These are phyloP conservation scores for Alnus rubra DNA, from an alignment of 306 rosid genomes.

Conservation along the genomic window DNA sequence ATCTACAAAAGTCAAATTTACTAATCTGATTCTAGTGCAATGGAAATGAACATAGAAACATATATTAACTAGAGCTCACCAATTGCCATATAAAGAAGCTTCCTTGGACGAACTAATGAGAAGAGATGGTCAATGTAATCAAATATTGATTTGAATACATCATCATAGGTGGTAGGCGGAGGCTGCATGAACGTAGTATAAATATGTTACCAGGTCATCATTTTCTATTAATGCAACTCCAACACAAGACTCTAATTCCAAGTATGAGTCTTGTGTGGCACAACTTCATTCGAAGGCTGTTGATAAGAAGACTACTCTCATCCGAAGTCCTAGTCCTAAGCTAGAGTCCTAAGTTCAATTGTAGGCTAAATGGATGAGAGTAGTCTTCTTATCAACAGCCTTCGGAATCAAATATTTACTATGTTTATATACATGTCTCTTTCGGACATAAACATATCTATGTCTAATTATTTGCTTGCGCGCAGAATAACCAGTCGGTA, in stretches of 20 bases:
- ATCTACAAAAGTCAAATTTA: constrained; percentile 44
- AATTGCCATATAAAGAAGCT: constrained; percentile 87
- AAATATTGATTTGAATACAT: constrained; percentile 76
- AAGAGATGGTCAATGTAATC: constrained; percentile 87
- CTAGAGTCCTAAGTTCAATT: no score
- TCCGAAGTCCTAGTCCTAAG: no score
- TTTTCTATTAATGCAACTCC: no score
- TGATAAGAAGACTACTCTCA: no score
- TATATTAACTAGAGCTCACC: constrained; percentile 47
- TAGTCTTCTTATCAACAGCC: no score
- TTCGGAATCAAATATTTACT: no score
- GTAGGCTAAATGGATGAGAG: no score
- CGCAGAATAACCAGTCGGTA: neutral
- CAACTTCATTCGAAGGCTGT: no score
- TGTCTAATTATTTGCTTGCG: neutral
- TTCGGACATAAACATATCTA: neutral
- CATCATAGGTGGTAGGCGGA: constrained; percentile 79
- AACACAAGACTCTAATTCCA: no score
- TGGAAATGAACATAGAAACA: constrained; percentile 11
- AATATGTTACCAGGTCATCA: neutral
- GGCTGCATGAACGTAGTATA: constrained; percentile 57
- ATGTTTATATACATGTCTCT: neutral
- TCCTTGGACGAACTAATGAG: constrained; percentile 92
- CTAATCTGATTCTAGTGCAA: constrained; percentile 6
- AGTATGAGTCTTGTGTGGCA: no score